Evolutionary conservation across 768 basidiomycete genomes (phyloP), one percentile per base, ranked within the genome.

Genomic region (Lactifluus piperatus): DNA sequence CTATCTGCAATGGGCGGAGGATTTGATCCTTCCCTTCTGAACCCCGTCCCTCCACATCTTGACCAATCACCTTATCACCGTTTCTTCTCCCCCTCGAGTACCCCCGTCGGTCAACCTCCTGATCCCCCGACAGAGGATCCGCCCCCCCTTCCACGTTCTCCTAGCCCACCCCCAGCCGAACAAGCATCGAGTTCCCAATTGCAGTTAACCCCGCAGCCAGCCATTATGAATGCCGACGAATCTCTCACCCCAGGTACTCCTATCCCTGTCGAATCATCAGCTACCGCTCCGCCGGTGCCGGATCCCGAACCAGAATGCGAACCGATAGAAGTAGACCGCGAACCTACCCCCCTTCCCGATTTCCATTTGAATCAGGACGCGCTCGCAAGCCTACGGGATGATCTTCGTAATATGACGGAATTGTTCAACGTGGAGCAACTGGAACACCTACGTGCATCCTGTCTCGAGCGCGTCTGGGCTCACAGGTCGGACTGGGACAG

Each of bases 391-490:
- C 78, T 98, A 0, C 71, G 74, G 56, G 46, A 68, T 2, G 71
- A 75, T 46, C 69, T 97, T 27, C 72, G 72, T 36, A 73, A 79
- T 18, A 69, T 69, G 46, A 97, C 95, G 1, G 68, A 60, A 6
- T 68, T 68, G 0, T 74, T 97, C 44, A 89, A 77, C 26, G 78
- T 97, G 51, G 97, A 99, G 68, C 84, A 95, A 68, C 79, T 99
- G 6, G 97, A 98, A 69, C 94, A 98, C 71, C 77, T 99, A 6
- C 82, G 97, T 5, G 94, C 97, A 8, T 83, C 80, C 2, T 87
- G 84, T 65, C 80, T 94, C 26, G 82, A 84, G 43, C 76, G 76
- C 51, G 78, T 97, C n/a, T 99, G 94, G 94, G 76, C 82, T 29
- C 83, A 82, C 62, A 74, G 94, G 36, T 74, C 76, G 13, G 86